Evolutionary conservation across 257 asterid genomes (phyloP), one percentile per base, ranked within the genome.

Genomic region (Nicotiana tabacum): DNA sequence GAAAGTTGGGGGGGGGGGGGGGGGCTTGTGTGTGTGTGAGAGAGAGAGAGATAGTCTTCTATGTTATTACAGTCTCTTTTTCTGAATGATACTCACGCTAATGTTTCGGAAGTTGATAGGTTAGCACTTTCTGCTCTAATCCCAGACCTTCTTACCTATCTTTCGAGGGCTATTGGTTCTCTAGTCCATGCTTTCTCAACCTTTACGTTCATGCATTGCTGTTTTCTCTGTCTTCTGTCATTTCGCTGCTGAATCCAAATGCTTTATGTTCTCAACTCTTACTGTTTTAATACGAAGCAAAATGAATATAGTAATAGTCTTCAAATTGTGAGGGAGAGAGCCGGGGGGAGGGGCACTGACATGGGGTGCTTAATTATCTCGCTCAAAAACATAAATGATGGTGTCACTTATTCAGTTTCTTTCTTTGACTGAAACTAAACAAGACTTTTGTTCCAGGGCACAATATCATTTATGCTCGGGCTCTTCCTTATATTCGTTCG

Each of bases 401-500:
- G 70, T 29, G 43, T 48, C 46, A 6, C 27, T 74, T 51, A 15
- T 51, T 27, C 64, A 2, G 2, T 48, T 13, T 74, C 43, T 48
- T 74, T 48, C 64, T 51, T 74, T 48, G 62, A 48, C 15, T 74
- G 43, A 27, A 48, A 74, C 24, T 48, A 48, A 48, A 74, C 62
- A 48, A 74, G 62, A 5, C 80, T 48, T 21, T 48, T 74, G 16
- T 24, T 74, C 64, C 91, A 93, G 98, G 98, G 97, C 43, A 84
- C 98, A 30, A 21, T 90, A 65, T 85, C 97, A 64, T 91, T 93
- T 87, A 89, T 90, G 85, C 92, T 93, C 16, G 98, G 98, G 30
- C 35, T 92, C 83, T 92, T 93, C 90, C 88, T 93, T 37, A 90
- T 93, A 89, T 89, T 92, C 81, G 93, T 93, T 61, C 97, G 94